Evolutionary conservation across 495 filamentous ascomycete genomes (phyloP).

Genomic region (Hypoxylon fragiforme): DNA sequence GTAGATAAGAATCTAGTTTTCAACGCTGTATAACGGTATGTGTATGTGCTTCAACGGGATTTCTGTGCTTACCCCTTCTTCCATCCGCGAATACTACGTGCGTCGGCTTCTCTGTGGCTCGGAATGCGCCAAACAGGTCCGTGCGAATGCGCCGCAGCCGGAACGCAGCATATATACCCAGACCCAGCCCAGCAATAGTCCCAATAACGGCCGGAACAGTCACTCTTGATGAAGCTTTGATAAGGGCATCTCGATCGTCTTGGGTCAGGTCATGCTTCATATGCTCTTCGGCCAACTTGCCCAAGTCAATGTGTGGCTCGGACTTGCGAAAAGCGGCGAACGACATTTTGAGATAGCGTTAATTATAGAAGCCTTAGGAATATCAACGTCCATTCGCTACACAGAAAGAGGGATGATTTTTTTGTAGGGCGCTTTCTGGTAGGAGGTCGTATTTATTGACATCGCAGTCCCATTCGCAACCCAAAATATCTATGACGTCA

Average conservation of each 20-base stretch:
- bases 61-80: conserved; percentile 50
- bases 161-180: conserved; percentile 61
- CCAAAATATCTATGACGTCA: background rate
- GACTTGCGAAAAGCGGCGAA: conserved; percentile 60
- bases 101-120: conserved; percentile 60
- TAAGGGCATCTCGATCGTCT: conserved; percentile 62
- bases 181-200: conserved; percentile 59
- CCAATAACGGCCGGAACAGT: conserved; percentile 59
- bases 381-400: too few relatives aligned
- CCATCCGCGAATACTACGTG: conserved; percentile 66
- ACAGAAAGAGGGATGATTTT: too few relatives aligned
- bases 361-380: background rate
- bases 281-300: conserved; percentile 63
- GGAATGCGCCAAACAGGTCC: conserved; percentile 62
- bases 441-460: too few relatives aligned
- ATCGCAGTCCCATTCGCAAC: too few relatives aligned
- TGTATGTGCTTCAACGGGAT: too few relatives aligned
- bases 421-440: too few relatives aligned
- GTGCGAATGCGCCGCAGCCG: conserved; percentile 57
- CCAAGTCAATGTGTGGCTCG: conserved; percentile 55
- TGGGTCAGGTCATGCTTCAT: conserved; percentile 62
- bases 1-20: too few relatives aligned
- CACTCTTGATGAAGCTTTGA: conserved; percentile 55
- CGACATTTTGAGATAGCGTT: conserved; percentile 31
- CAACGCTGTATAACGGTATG: too few relatives aligned